These are phyloP conservation scores for Parsonsia alboflavescens DNA, from an alignment of 257 asterid species.

Conservation along the genomic window DNA sequence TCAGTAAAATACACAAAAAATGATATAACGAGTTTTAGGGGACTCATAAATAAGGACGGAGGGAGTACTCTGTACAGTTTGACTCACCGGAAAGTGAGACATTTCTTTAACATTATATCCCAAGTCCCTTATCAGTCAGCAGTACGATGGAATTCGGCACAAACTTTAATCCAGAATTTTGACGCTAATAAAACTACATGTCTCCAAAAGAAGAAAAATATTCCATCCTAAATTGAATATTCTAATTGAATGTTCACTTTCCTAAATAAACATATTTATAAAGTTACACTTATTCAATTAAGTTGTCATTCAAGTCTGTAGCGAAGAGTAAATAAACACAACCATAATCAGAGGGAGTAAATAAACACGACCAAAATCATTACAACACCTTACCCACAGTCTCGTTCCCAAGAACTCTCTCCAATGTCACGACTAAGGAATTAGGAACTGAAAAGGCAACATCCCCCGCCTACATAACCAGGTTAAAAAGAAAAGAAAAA, in stretches of 20 bases:
- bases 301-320: too few relatives aligned
- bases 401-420: conserved; percentile 93
- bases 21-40: too few relatives aligned
- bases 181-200: background rate
- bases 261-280: too few relatives aligned
- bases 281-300: too few relatives aligned
- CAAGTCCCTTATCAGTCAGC: background rate
- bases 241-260: too few relatives aligned
- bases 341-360: background rate
- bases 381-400: conserved; percentile 53
- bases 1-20: too few relatives aligned
- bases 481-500: too few relatives aligned
- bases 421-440: conserved; percentile 91
- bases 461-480: conserved; percentile 59
- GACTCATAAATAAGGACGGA: too few relatives aligned
- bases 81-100: background rate
- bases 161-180: background rate
- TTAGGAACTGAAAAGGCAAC: conserved; percentile 76
- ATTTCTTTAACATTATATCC: background rate
- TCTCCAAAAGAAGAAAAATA: too few relatives aligned
- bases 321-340: too few relatives aligned
- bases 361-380: background rate
- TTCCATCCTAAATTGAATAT: too few relatives aligned
- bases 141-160: background rate
- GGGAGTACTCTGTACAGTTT: too few relatives aligned